Percentiles rank a stretch among this genome's conserved stretches.
Evolutionary conservation across 495 filamentous ascomycete species (phyloP).

Genomic region (Sabuloglossum arenarium): DNA sequence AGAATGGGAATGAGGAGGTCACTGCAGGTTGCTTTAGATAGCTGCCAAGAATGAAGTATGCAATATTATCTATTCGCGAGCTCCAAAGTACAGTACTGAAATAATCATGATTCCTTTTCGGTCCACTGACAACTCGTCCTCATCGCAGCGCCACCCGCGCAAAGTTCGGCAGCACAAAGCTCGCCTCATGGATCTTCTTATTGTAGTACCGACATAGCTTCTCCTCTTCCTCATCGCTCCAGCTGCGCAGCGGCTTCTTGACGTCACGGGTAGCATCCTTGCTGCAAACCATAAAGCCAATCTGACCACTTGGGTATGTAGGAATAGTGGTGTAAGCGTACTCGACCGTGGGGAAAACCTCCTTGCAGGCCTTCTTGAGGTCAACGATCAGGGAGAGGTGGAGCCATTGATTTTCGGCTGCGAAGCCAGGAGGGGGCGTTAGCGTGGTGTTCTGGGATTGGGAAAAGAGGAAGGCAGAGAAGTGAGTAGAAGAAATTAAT

Average conservation of each 20-base stretch:
- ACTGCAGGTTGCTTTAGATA: background rate
- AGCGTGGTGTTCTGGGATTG: conserved; percentile 8
- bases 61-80: background rate
- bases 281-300: conserved; percentile 99
- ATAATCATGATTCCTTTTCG: no score
- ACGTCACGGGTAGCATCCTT: conserved; percentile 77
- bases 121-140: no score
- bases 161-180: conserved; percentile 84
- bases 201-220: conserved; percentile 91
- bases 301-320: conserved; percentile 97
- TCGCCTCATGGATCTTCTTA: conserved; percentile 78
- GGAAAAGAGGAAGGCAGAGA: conserved; percentile 4
- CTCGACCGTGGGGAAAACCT: conserved; percentile 93
- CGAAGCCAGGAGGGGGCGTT: conserved; percentile 7
- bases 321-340: conserved; percentile 99
- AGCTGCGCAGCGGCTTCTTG: conserved; percentile 56
- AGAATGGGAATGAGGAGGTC: background rate
- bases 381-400: conserved; percentile 77
- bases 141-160: conserved; percentile 49
- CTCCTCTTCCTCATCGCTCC: conserved; percentile 72
- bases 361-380: conserved; percentile 87
- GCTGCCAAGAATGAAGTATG: background rate
- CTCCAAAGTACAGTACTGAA: no score
- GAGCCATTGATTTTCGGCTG: conserved; percentile 98
- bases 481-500: background rate